Conservation (phyloP, 2,329 filamentous ascomycete genomes). For the Aspergillus novofumigatus region DNA sequence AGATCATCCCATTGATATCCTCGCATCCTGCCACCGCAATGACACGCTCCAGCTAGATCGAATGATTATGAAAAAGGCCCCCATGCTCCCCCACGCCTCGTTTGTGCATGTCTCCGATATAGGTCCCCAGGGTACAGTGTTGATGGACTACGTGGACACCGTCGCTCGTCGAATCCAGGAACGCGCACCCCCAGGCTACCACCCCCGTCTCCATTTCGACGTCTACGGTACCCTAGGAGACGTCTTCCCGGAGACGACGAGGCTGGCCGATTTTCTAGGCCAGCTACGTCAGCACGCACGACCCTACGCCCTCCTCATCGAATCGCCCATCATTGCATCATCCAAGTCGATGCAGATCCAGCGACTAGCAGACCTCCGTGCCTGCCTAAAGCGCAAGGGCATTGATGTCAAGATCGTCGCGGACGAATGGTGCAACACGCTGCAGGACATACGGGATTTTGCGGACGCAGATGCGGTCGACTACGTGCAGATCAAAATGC, state of each 20-base stretch:
- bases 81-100: constrained; percentile 15
- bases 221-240: constrained; percentile 16
- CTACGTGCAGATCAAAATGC: constrained; percentile 19
- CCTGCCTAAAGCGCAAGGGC: background rate
- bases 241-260: constrained; percentile 4
- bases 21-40: constrained; percentile 16
- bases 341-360: constrained; percentile 12
- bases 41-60: constrained; percentile 15
- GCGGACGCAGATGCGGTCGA: constrained; percentile 14
- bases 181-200: constrained; percentile 8
- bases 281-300: constrained; percentile 5
- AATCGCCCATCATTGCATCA: constrained; percentile 14
- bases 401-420: constrained; percentile 10
- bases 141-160: constrained; percentile 11
- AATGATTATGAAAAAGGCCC: constrained; percentile 17
- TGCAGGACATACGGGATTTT: constrained; percentile 15
- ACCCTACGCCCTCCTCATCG: constrained; percentile 15
- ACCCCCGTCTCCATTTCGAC: constrained; percentile 15
- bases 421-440: constrained; percentile 19
- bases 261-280: constrained; percentile 7
- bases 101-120: constrained; percentile 15
- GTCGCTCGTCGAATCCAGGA: constrained; percentile 10
- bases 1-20: constrained; percentile 10
- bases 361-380: constrained; percentile 4
- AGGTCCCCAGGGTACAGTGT: constrained; percentile 2